A percentile compares a stretch with the other conserved stretches of the same genome.
These are phyloP conservation scores for Suillus alpinus DNA, from an alignment of 768 basidiomycete genomes.

Conservation along the genomic window DNA sequence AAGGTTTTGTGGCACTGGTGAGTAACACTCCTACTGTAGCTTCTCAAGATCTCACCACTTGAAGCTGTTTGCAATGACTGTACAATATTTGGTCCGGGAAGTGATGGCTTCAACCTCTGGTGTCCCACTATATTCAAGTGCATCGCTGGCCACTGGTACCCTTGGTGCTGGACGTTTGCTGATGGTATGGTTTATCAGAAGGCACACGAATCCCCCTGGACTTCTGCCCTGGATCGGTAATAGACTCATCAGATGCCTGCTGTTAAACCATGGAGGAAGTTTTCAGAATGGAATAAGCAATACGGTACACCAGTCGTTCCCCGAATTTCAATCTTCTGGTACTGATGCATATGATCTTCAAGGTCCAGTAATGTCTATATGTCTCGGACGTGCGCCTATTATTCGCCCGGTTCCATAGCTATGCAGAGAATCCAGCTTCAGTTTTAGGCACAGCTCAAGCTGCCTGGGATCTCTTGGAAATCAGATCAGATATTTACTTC, in stretches of 20 bases:
- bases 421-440: too few relatives aligned
- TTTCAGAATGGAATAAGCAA: neutral
- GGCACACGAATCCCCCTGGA: neutral
- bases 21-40: neutral
- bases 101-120: neutral
- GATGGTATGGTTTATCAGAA: neutral
- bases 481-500: too few relatives aligned
- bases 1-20: neutral
- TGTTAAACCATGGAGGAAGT: neutral
- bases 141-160: neutral
- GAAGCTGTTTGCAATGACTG: neutral
- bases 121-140: neutral
- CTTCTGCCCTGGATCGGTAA: neutral
- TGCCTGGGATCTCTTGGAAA: too few relatives aligned
- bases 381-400: conserved; percentile 41
- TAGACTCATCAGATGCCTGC: neutral
- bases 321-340: neutral
- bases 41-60: neutral
- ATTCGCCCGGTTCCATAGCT: conserved; percentile 28
- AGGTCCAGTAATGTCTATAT: conserved; percentile 42
- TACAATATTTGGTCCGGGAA: neutral
- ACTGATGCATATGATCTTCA: neutral
- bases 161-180: neutral
- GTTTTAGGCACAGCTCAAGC: too few relatives aligned
- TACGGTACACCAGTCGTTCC: neutral